Percentiles rank a stretch among this genome's conserved stretches.
phyloP scores from a whole-genome alignment of 345 rosid genomes.

The Atalantia buxifolia region DNA sequence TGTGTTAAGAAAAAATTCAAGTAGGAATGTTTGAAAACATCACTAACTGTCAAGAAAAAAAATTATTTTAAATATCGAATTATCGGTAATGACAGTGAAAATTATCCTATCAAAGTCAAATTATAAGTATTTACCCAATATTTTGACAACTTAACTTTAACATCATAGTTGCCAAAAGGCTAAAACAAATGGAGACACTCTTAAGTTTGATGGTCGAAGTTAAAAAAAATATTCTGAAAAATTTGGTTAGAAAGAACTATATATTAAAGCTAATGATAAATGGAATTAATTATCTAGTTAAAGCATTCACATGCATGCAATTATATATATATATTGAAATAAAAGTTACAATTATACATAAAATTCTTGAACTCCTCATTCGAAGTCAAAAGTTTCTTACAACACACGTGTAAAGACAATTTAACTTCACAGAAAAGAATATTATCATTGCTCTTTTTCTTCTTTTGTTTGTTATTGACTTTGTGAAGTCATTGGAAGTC shows the following conservation, averaged over 20 bases:
- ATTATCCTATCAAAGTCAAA: no score
- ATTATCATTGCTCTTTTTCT: not conserved
- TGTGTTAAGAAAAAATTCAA: no score
- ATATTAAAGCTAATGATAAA: not conserved
- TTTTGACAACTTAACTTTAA: no score
- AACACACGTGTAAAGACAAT: slow-evolving; percentile 8
- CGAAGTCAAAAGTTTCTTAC: not conserved
- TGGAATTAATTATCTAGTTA: not conserved
- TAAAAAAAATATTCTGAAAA: not conserved
- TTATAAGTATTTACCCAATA: no score
- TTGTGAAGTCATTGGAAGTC: not conserved
- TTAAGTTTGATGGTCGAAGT: not conserved
- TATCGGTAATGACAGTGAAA: no score
- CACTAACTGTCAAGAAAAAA: no score
- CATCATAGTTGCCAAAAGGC: not conserved
- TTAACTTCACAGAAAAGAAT: not conserved
- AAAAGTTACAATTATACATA: not conserved
- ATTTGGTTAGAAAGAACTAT: not conserved
- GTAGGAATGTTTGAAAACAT: no score
- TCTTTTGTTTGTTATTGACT: slow-evolving; percentile 9
- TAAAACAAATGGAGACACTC: not conserved
- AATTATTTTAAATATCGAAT: no score
- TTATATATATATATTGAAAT: not conserved
- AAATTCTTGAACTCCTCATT: not conserved
- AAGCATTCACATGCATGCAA: not conserved